Conservation (phyloP, 2,329 filamentous ascomycete species). For the Calonectria naviculata region DNA sequence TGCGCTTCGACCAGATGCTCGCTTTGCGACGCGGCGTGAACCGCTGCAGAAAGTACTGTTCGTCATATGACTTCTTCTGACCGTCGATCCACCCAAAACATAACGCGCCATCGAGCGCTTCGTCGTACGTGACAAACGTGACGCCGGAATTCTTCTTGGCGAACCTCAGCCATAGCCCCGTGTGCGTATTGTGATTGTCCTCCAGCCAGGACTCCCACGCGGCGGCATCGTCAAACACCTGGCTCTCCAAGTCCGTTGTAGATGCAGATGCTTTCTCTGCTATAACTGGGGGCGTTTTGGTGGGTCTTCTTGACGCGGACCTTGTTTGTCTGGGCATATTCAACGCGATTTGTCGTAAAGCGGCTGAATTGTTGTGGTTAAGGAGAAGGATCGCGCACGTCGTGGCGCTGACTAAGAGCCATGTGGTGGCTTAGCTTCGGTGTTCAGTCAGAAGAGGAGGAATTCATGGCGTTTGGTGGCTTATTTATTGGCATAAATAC, state of each 20-base stretch:
- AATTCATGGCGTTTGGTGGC: slow-evolving; percentile 1
- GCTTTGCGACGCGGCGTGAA: slow-evolving; percentile 67
- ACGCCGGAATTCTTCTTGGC: slow-evolving; percentile 58
- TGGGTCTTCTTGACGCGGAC: slow-evolving; percentile 21
- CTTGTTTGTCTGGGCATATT: slow-evolving; percentile 35
- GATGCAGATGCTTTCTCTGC: rapidly evolving
- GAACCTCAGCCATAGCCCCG: slow-evolving; percentile 60
- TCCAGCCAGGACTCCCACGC: slow-evolving; percentile 33
- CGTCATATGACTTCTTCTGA: slow-evolving; percentile 57
- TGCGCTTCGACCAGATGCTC: slow-evolving; percentile 70
- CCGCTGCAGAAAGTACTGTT: slow-evolving; percentile 61
- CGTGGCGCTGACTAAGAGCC: slow-evolving; percentile 6
- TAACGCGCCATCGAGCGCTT: slow-evolving; percentile 67
- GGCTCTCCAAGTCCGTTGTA: background rate
- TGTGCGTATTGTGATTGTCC: slow-evolving; percentile 21
- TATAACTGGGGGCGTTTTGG: background rate
- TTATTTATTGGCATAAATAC: background rate
- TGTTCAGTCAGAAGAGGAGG: background rate
- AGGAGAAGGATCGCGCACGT: background rate
- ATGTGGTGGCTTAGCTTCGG: background rate
- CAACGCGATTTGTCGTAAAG: background rate
- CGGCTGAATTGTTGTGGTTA: background rate
- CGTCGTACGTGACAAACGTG: slow-evolving; percentile 57
- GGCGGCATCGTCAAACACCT: slow-evolving; percentile 24
- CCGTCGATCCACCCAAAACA: slow-evolving; percentile 75